Conservation (phyloP, 1,139 yeast species). For the Debaryomyces fabryi region DNA sequence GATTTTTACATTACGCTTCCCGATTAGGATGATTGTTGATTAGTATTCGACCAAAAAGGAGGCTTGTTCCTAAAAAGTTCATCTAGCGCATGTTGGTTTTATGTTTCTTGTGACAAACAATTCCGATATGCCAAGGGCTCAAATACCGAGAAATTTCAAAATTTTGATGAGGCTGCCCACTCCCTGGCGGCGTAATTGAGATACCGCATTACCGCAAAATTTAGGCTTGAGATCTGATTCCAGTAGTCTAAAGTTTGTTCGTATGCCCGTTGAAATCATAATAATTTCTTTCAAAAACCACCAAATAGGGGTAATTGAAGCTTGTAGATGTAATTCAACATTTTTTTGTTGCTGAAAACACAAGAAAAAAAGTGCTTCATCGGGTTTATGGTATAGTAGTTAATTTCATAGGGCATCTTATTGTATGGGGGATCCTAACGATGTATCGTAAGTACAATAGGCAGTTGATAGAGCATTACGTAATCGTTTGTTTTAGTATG, state of each 20-base stretch:
- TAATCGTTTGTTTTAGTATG: not conserved
- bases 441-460: conserved; percentile 1
- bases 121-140: not conserved
- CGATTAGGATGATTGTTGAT: not conserved
- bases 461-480: not conserved
- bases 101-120: not conserved
- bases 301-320: not conserved
- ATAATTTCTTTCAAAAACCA: not conserved
- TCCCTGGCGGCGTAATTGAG: not conserved
- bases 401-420: not conserved
- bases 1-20: not conserved
- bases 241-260: not conserved
- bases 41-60: not conserved
- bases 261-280: not conserved
- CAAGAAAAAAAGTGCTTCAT: not conserved
- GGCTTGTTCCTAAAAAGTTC: not conserved
- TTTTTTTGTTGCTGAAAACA: not conserved
- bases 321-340: not conserved
- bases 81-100: not conserved
- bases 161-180: not conserved
- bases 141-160: not conserved
- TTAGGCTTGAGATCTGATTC: not conserved
- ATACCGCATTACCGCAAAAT: not conserved
- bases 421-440: not conserved
- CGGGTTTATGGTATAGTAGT: not conserved